phyloP scores from a whole-genome alignment of 805 yeast genomes.

The Sugiyamaella chiloensis region DNA sequence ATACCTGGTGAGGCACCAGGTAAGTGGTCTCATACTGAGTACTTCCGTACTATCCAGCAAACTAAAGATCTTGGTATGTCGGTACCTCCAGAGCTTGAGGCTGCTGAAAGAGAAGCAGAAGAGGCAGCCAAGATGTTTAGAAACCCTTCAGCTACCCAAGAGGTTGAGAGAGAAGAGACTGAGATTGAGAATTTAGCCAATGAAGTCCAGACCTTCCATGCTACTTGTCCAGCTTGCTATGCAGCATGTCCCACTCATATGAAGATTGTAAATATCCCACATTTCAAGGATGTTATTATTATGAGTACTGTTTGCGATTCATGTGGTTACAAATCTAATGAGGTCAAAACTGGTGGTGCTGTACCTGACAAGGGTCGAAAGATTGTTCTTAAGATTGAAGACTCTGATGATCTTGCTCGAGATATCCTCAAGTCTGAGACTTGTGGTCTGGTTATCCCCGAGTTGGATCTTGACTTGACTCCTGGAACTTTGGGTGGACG shows the following conservation, averaged over 20 bases:
- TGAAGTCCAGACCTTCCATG: slow-evolving; percentile 90
- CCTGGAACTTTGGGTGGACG: slow-evolving; percentile 98
- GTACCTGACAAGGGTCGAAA: slow-evolving; percentile 82
- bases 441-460: slow-evolving; percentile 82
- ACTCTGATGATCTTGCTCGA: slow-evolving; percentile 88
- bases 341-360: slow-evolving; percentile 97
- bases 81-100: slow-evolving; percentile 59
- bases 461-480: slow-evolving; percentile 81
- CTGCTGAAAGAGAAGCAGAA: slow-evolving; percentile 30
- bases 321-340: slow-evolving; percentile 96
- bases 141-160: slow-evolving; percentile 29
- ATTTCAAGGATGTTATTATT: slow-evolving; percentile 93
- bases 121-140: slow-evolving; percentile 28
- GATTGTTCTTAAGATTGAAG: slow-evolving; percentile 71
- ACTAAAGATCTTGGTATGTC: slow-evolving; percentile 79
- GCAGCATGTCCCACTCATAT: slow-evolving; percentile 85
- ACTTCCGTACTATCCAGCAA: slow-evolving; percentile 83
- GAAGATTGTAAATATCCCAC: slow-evolving; percentile 96
- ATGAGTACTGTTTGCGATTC: slow-evolving; percentile 91
- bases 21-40: slow-evolving; percentile 85
- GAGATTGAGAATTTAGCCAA: slow-evolving; percentile 82
- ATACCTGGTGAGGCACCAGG: slow-evolving; percentile 83
- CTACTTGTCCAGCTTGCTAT: slow-evolving; percentile 88
- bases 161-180: slow-evolving; percentile 47
- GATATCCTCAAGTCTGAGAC: slow-evolving; percentile 94